phyloP scores from a whole-genome alignment of 306 rosid species.

The Leucaena leucocephala region DNA sequence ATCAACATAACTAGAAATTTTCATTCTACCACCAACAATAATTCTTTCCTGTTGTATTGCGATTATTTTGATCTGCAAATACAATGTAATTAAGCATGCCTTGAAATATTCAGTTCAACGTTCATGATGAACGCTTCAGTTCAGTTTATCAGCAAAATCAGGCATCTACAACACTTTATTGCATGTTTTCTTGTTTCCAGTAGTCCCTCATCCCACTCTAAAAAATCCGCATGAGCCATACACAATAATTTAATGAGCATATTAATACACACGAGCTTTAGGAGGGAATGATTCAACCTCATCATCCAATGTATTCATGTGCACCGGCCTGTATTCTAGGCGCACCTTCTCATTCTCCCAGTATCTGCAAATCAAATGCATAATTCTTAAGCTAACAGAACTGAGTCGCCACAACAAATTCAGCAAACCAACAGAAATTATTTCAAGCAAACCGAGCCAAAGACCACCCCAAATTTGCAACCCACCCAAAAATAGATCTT shows the following conservation, averaged over 20 bases:
- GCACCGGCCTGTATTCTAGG: constrained; percentile 91
- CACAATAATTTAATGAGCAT: constrained; percentile 12
- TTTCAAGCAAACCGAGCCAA: not conserved
- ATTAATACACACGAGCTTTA: constrained; percentile 91
- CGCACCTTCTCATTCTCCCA: constrained; percentile 89
- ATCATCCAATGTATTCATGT: constrained; percentile 83
- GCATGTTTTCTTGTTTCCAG: constrained; percentile 35
- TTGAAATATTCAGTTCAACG: constrained; percentile 38
- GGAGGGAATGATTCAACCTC: constrained; percentile 94
- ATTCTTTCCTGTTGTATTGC: not conserved
- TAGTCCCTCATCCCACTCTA: constrained; percentile 31
- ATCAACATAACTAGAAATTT: not conserved
- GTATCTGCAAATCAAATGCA: constrained; percentile 55
- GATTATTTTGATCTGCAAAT: constrained; percentile 40
- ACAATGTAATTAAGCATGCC: constrained; percentile 38
- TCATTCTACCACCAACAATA: not conserved
- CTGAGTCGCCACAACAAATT: not conserved
- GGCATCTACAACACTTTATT: constrained; percentile 42
- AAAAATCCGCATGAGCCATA: constrained; percentile 28
- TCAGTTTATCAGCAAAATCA: constrained; percentile 42
- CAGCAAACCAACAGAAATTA: not conserved
- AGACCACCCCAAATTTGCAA: not conserved
- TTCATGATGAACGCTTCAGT: constrained; percentile 43
- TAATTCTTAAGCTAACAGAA: constrained; percentile 26
- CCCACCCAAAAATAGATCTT: not conserved